These are phyloP conservation scores for Lactifluus volemus DNA, from an alignment of 768 basidiomycete genomes.

Conservation along the genomic window DNA sequence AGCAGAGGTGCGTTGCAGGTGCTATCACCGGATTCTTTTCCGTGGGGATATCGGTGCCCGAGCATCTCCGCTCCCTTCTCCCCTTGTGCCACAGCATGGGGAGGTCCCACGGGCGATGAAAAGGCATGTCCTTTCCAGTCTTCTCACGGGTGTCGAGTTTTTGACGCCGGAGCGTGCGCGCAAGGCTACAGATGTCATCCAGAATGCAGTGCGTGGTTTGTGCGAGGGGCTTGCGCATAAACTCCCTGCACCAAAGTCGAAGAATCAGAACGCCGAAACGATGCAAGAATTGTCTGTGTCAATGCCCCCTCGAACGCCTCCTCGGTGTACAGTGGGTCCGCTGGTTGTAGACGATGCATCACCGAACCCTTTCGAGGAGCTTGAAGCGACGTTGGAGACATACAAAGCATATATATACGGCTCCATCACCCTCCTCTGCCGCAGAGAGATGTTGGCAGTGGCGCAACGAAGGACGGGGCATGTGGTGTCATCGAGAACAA, in stretches of 20 bases:
- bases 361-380: conserved; percentile 62
- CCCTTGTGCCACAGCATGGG: conserved; percentile 45
- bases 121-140: conserved; percentile 57
- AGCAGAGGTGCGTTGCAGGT: conserved; percentile 89
- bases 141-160: conserved; percentile 75
- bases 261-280: neutral
- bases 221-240: conserved; percentile 50
- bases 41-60: conserved; percentile 36
- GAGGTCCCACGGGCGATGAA: conserved; percentile 56
- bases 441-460: conserved; percentile 19
- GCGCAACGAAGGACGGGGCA: conserved; percentile 12
- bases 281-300: conserved; percentile 21
- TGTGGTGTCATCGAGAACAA: conserved; percentile 17
- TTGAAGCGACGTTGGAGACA: conserved; percentile 50
- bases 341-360: conserved; percentile 38
- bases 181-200: conserved; percentile 63
- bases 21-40: conserved; percentile 92
- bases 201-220: conserved; percentile 56
- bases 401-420: conserved; percentile 58
- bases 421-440: conserved; percentile 29
- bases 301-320: conserved; percentile 45
- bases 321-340: conserved; percentile 27
- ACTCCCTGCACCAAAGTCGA: conserved; percentile 8
- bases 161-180: conserved; percentile 53
- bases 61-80: conserved; percentile 20